Percentiles rank a stretch among this genome's conserved stretches.
phyloP scores from a whole-genome alignment of 2,329 filamentous ascomycete species.

The Saccharata proteae region DNA sequence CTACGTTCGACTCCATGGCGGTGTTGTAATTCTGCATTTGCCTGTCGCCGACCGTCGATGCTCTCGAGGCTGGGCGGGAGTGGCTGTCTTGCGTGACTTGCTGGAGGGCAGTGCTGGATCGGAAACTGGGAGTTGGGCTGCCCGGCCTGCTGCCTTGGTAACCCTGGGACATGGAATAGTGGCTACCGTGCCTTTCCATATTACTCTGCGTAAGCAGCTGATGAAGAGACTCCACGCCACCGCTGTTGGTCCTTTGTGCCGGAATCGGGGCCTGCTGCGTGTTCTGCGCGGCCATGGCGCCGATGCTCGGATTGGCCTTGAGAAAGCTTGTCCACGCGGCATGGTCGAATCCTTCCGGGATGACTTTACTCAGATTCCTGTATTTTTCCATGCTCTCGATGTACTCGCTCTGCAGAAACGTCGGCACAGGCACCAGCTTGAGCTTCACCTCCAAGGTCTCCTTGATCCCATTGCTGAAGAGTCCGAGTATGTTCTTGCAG shows the following conservation, averaged over 20 bases:
- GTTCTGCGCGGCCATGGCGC: conserved; percentile 4
- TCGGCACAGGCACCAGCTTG: conserved; percentile 67
- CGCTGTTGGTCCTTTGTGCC: conserved; percentile 14
- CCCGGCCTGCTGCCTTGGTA: conserved; percentile 28
- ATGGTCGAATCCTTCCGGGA: conserved; percentile 52
- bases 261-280: conserved; percentile 14
- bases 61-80: conserved; percentile 26
- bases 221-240: conserved; percentile 24
- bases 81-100: conserved; percentile 16
- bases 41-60: conserved; percentile 15
- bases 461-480: conserved; percentile 71
- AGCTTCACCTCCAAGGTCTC: conserved; percentile 92
- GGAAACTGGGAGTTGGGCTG: conserved; percentile 32
- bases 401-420: conserved; percentile 48
- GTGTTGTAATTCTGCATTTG: neutral
- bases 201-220: conserved; percentile 24
- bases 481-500: conserved; percentile 69
- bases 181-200: conserved; percentile 16
- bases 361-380: conserved; percentile 44
- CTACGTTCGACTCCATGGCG: conserved; percentile 10
- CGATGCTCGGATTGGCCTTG: conserved; percentile 49
- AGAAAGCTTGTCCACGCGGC: conserved; percentile 70
- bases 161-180: conserved; percentile 17
- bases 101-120: conserved; percentile 22
- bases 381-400: conserved; percentile 49